A percentile compares a stretch with the other conserved stretches of the same genome.
These are phyloP conservation scores for Chaetomium globosum DNA, from an alignment of 2,329 filamentous ascomycete species.

Conservation along the genomic window DNA sequence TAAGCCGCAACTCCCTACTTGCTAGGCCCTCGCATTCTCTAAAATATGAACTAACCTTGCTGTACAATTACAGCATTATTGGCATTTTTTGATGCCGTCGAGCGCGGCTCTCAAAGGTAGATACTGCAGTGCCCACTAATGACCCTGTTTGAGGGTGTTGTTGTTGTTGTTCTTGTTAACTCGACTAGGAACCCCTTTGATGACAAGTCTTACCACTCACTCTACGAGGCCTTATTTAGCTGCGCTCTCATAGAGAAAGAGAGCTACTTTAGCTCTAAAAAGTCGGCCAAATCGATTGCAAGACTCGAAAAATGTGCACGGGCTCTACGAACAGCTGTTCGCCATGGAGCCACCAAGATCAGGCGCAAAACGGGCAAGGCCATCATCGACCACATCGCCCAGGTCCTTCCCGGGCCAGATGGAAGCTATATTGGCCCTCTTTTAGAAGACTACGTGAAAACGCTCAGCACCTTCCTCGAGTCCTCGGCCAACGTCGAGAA, in stretches of 20 bases:
- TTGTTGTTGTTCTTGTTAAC: constrained; percentile 15
- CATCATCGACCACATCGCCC: constrained; percentile 78
- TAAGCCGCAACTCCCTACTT: constrained; percentile 21
- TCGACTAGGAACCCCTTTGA: constrained; percentile 49
- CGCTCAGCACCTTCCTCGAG: constrained; percentile 69
- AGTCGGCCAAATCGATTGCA: constrained; percentile 40
- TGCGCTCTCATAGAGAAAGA: constrained; percentile 69
- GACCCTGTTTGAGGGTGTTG: background rate
- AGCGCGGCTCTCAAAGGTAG: constrained; percentile 32
- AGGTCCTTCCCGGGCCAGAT: constrained; percentile 66
- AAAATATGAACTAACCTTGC: constrained; percentile 6
- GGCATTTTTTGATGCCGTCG: constrained; percentile 33
- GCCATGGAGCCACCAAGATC: constrained; percentile 68
- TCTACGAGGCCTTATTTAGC: constrained; percentile 80
- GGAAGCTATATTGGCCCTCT: constrained; percentile 70
- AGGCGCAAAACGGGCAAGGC: constrained; percentile 77
- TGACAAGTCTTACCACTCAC: constrained; percentile 77
- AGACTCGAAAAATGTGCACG: constrained; percentile 71
- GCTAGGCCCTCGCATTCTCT: background rate
- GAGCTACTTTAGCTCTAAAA: constrained; percentile 58
- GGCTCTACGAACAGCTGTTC: constrained; percentile 71
- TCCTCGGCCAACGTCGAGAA: constrained; percentile 80
- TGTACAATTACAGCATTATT: constrained; percentile 28
- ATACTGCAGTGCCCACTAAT: background rate
- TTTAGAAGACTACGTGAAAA: constrained; percentile 75